Percentiles rank a stretch among this genome's conserved stretches.
These are phyloP conservation scores for Gaillardinia entomophila DNA, from an alignment of 805 yeast genomes.

Conservation along the genomic window DNA sequence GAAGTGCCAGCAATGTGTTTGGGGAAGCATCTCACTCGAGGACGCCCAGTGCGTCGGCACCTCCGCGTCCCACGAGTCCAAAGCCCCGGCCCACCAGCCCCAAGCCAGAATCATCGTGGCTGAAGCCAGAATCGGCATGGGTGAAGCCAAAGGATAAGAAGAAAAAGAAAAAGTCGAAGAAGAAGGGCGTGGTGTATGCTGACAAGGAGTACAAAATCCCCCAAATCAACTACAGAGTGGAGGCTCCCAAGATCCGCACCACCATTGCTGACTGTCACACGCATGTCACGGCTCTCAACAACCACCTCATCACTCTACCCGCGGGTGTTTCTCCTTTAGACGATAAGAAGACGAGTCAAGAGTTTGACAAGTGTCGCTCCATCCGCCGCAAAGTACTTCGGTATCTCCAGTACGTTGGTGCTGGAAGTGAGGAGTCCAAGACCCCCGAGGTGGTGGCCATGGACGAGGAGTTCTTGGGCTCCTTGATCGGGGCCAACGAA, in stretches of 20 bases:
- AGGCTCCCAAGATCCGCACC: constrained; percentile 63
- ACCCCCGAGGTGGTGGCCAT: constrained; percentile 19
- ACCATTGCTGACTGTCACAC: constrained; percentile 73
- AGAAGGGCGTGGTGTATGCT: constrained; percentile 22
- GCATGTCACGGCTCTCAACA: constrained; percentile 63
- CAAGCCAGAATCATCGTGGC: constrained; percentile 13
- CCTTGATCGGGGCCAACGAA: constrained; percentile 84
- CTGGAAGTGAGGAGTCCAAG: constrained; percentile 30
- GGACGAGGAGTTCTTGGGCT: constrained; percentile 83
- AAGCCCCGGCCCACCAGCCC: constrained; percentile 17
- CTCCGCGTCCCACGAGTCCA: constrained; percentile 1
- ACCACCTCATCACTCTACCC: constrained; percentile 33
- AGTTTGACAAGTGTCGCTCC: constrained; percentile 69
- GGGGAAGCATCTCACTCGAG: background rate
- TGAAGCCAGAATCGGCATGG: background rate
- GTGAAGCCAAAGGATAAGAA: constrained; percentile 4
- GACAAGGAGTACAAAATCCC: constrained; percentile 59
- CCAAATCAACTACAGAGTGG: constrained; percentile 60
- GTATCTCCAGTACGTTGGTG: constrained; percentile 76
- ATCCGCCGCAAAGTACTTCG: constrained; percentile 74
- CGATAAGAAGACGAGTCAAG: constrained; percentile 51
- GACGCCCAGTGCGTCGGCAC: background rate
- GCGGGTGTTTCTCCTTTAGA: constrained; percentile 58
- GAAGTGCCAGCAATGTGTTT: background rate
- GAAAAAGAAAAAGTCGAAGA: constrained; percentile 8